phyloP scores from a whole-genome alignment of 352 stramenopile species.

The Pythium aphanidermatum region DNA sequence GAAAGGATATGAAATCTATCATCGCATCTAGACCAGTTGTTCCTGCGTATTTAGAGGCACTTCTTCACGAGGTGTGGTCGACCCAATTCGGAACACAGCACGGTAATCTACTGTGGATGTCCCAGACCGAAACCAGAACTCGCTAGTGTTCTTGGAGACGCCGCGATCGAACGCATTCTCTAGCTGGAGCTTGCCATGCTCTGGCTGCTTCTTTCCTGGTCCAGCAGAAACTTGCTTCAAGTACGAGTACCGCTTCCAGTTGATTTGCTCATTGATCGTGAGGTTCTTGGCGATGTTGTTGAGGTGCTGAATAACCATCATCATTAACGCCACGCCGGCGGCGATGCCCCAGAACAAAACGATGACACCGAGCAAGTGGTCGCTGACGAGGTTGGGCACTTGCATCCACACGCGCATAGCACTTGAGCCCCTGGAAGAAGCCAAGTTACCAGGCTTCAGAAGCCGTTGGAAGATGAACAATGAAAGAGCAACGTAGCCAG shows the following conservation, averaged over 20 bases:
- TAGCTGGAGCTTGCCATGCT: no score
- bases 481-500: conserved; percentile 38
- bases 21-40: conserved; percentile 18
- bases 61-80: neutral
- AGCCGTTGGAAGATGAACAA: conserved; percentile 29
- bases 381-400: conserved; percentile 40
- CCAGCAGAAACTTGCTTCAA: conserved; percentile 19
- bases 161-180: conserved; percentile 24
- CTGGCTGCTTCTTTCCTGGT: conserved; percentile 1
- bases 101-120: conserved; percentile 14
- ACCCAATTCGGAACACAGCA: conserved; percentile 7
- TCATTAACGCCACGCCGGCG: conserved; percentile 37
- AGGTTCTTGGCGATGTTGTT: conserved; percentile 61
- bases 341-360: conserved; percentile 50
- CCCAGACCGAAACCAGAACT: conserved; percentile 19
- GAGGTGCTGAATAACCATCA: conserved; percentile 67
- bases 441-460: conserved; percentile 20
- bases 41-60: conserved; percentile 1
- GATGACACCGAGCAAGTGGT: conserved; percentile 52
- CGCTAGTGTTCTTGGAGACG: conserved; percentile 5
- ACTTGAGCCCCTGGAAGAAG: conserved; percentile 10
- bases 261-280: conserved; percentile 82
- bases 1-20: no score
- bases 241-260: conserved; percentile 75
- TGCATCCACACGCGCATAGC: conserved; percentile 55